Conservation (phyloP, 257 asterid species). For the Leptodermis oblonga region DNA sequence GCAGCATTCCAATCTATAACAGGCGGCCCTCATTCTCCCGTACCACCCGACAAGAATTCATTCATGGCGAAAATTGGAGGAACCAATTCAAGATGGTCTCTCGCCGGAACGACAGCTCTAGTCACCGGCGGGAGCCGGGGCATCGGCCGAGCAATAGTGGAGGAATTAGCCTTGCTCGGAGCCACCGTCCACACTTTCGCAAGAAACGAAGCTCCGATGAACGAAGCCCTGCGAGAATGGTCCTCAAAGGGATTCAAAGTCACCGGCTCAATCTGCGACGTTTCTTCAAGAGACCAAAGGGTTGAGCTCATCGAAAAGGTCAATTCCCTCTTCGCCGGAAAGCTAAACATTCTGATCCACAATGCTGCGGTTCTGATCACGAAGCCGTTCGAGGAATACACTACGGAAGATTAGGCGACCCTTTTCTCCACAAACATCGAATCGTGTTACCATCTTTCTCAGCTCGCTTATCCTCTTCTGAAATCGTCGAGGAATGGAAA, state of each 20-base stretch:
- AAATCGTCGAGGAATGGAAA: conserved; percentile 21
- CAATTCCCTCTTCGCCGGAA: not conserved
- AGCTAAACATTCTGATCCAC: conserved; percentile 8
- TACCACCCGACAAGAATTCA: not conserved
- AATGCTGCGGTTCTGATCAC: not conserved
- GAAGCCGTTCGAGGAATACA: not conserved
- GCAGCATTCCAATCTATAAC: too few species aligned
- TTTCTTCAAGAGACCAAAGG: not conserved
- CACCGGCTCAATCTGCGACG: not conserved
- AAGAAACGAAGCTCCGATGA: conserved; percentile 4
- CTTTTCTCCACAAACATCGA: conserved; percentile 12
- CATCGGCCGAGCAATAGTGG: conserved; percentile 12
- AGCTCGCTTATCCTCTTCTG: conserved; percentile 19
- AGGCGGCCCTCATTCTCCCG: not conserved
- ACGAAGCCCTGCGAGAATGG: conserved; percentile 12
- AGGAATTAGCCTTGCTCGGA: conserved; percentile 4
- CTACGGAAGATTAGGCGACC: not conserved
- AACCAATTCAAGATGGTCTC: conserved; percentile 16
- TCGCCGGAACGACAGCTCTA: conserved; percentile 9
- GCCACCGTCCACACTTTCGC: conserved; percentile 8
- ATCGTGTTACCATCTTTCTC: conserved; percentile 9
- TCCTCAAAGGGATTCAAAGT: conserved; percentile 12
- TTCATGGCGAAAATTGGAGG: conserved; percentile 3
- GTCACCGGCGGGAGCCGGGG: conserved; percentile 25
- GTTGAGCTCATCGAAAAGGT: not conserved